Conservation (phyloP, 1,284 basidiomycete genomes). For the Coriolopsis trogii region DNA sequence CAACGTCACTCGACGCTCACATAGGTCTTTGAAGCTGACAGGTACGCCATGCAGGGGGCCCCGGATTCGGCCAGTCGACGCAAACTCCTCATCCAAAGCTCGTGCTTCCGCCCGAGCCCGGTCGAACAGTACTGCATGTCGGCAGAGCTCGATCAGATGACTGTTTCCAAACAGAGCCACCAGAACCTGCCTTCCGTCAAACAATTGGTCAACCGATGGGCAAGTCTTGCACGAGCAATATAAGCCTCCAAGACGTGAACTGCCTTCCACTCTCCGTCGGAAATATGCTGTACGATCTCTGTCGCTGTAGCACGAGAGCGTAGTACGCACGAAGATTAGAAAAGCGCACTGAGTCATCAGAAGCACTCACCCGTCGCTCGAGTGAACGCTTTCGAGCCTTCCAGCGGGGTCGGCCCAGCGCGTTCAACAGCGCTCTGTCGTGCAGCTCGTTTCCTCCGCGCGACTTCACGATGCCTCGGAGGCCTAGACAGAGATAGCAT, state of each 20-base stretch:
- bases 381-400: too few species aligned
- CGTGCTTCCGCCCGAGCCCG: constrained; percentile 63
- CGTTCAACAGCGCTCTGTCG: too few species aligned
- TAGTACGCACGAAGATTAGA: too few species aligned
- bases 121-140: constrained; percentile 64
- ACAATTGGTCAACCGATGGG: constrained; percentile 74
- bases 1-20: constrained; percentile 37
- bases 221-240: constrained; percentile 64
- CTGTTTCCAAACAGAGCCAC: background rate
- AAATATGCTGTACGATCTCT: constrained; percentile 64
- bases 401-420: too few species aligned
- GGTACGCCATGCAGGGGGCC: constrained; percentile 87
- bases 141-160: background rate
- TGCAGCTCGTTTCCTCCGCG: too few species aligned
- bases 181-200: constrained; percentile 69
- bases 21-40: constrained; percentile 75
- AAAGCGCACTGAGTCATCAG: too few species aligned
- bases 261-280: constrained; percentile 71
- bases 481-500: too few species aligned
- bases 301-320: constrained; percentile 46
- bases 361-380: too few species aligned
- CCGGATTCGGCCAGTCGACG: constrained; percentile 55
- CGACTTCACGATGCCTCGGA: too few species aligned
- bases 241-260: constrained; percentile 73
- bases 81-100: constrained; percentile 69